A percentile compares a stretch with the other conserved stretches of the same genome.
Conservation (phyloP, 495 filamentous ascomycete genomes). For the Parachaetomium inaequale region DNA sequence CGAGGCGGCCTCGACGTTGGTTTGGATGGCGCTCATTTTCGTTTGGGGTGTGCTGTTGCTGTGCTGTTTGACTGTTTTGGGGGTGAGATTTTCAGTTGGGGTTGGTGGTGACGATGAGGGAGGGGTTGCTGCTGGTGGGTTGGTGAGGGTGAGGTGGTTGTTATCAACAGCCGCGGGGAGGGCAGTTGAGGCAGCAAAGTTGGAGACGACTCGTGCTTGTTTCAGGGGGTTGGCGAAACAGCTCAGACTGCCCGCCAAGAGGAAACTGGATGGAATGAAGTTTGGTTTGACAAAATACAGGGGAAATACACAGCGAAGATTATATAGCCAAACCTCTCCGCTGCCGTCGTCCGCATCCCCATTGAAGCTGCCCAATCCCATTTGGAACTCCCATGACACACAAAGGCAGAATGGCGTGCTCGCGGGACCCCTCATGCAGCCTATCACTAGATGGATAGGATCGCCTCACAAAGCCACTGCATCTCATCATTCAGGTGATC, state of each 20-base stretch:
- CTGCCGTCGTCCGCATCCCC: background rate
- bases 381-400: too few species aligned
- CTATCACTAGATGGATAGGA: background rate
- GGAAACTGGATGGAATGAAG: background rate
- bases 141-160: too few species aligned
- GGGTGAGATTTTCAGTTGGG: background rate
- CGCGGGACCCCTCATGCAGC: background rate
- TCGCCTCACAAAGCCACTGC: slow-evolving; percentile 26
- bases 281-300: background rate
- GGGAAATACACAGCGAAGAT: slow-evolving; percentile 1
- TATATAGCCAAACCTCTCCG: slow-evolving; percentile 1
- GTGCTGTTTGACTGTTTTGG: too few species aligned
- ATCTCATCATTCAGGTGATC: slow-evolving; percentile 25
- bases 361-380: background rate
- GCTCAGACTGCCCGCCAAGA: background rate
- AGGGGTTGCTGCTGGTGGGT: background rate
- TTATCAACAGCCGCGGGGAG: background rate
- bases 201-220: background rate
- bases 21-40: slow-evolving; percentile 43
- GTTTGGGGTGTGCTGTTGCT: background rate
- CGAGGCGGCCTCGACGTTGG: slow-evolving; percentile 57
- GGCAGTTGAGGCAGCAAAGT: background rate
- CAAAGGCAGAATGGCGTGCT: slow-evolving; percentile 13
- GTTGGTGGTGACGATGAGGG: background rate
- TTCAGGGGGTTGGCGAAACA: background rate